phyloP scores from a whole-genome alignment of 768 basidiomycete genomes.

The Lentinula raphanica region DNA sequence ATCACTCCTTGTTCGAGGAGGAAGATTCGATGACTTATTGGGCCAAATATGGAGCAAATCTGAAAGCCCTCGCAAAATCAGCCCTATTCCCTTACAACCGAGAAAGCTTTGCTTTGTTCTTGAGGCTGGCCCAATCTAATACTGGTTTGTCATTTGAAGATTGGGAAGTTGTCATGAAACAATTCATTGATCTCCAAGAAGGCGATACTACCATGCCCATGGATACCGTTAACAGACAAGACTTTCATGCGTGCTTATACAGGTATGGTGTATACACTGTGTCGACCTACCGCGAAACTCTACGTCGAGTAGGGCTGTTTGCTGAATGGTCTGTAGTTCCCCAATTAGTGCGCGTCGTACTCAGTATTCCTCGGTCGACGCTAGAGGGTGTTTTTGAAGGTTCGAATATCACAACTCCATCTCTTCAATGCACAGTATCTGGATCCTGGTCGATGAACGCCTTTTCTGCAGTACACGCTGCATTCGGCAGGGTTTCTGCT shows the following conservation, averaged over 20 bases:
- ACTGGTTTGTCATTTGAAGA: constrained; percentile 22
- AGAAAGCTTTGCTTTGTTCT: constrained; percentile 40
- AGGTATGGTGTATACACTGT: constrained; percentile 32
- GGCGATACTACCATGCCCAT: constrained; percentile 16
- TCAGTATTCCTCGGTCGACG: constrained; percentile 27
- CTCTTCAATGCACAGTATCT: constrained; percentile 30
- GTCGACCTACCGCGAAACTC: constrained; percentile 10
- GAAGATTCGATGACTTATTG: constrained; percentile 12
- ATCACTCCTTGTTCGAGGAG: constrained; percentile 42
- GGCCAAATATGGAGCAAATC: not conserved
- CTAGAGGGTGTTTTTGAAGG: constrained; percentile 18
- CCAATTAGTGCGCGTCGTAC: constrained; percentile 27
- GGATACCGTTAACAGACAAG: constrained; percentile 34
- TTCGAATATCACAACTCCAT: constrained; percentile 21
- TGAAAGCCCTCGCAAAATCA: constrained; percentile 13
- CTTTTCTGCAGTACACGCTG: constrained; percentile 25
- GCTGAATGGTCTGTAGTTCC: constrained; percentile 26
- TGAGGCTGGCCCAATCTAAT: constrained; percentile 34
- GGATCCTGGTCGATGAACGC: constrained; percentile 21
- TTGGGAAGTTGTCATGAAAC: constrained; percentile 40
- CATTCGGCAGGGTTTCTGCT: constrained; percentile 16
- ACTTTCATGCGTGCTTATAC: constrained; percentile 41
- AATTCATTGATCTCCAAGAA: constrained; percentile 20
- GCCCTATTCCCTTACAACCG: constrained; percentile 41
- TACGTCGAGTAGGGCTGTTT: constrained; percentile 18